phyloP scores from a whole-genome alignment of 208 protist genomes.

The Trypanosoma cruzi region DNA sequence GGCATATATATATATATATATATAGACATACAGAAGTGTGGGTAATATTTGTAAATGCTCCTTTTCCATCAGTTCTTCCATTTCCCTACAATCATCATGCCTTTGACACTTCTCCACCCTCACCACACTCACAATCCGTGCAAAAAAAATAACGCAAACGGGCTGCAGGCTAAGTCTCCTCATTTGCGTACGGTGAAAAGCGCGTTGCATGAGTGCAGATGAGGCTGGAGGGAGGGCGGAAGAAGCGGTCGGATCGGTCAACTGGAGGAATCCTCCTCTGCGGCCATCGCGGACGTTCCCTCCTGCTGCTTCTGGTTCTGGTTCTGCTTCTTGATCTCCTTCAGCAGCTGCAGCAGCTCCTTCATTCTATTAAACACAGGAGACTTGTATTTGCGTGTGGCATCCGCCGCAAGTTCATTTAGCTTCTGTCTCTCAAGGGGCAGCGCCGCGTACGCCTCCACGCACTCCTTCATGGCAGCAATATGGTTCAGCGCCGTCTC shows the following conservation, averaged over 20 bases:
- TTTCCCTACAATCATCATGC: neutral
- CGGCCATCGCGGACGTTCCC: neutral
- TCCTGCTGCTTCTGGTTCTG: neutral
- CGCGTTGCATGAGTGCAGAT: too few species aligned
- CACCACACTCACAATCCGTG: neutral
- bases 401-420: conserved; percentile 80
- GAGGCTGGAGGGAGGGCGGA: neutral
- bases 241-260: neutral
- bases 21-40: neutral
- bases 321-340: conserved; percentile 66
- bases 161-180: neutral
- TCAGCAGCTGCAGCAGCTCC: conserved; percentile 79
- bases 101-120: too few species aligned
- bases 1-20: neutral
- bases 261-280: neutral
- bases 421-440: conserved; percentile 50
- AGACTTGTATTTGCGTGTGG: conserved; percentile 85
- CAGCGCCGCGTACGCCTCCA: conserved; percentile 67
- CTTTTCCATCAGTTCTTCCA: neutral
- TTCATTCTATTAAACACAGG: conserved; percentile 89
- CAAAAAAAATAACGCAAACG: neutral
- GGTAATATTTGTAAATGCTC: neutral
- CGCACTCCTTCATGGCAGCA: conserved; percentile 67
- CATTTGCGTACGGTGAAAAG: neutral
- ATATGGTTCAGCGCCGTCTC: conserved; percentile 25